Conservation (phyloP, 345 rosid genomes). For the Melastoma malabathricum region DNA sequence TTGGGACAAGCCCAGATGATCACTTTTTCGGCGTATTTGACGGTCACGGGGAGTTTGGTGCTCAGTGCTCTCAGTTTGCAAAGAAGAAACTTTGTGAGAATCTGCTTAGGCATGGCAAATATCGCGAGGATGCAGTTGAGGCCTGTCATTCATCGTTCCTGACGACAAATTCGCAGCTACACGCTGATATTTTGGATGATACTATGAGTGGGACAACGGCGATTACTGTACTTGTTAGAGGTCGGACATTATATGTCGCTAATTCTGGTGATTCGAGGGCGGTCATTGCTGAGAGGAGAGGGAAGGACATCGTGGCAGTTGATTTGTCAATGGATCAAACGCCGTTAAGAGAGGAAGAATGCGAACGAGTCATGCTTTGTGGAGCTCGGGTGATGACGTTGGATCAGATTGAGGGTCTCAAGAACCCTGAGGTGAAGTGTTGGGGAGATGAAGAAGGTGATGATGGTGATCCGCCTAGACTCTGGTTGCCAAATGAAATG, state of each 20-base stretch:
- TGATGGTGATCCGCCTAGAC: constrained; percentile 97
- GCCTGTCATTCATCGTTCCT: constrained; percentile 62
- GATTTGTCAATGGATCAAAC: constrained; percentile 94
- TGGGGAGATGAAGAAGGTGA: constrained; percentile 96
- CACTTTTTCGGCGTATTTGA: constrained; percentile 95
- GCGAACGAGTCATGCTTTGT: constrained; percentile 73
- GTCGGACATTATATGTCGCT: constrained; percentile 60
- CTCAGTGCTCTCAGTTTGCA: constrained; percentile 85
- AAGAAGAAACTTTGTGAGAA: constrained; percentile 73
- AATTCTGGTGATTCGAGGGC: constrained; percentile 95
- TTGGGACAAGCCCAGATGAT: constrained; percentile 53
- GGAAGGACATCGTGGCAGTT: constrained; percentile 62
- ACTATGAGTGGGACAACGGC: constrained; percentile 97
- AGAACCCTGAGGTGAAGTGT: constrained; percentile 84
- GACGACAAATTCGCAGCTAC: constrained; percentile 60
- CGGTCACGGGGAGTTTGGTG: constrained; percentile 93
- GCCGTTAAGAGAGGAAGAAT: constrained; percentile 73
- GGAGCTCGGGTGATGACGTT: constrained; percentile 92
- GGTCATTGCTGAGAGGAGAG: constrained; percentile 69
- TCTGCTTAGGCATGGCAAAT: constrained; percentile 50
- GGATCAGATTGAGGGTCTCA: constrained; percentile 96
- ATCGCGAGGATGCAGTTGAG: constrained; percentile 55
- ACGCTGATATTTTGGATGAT: constrained; percentile 66
- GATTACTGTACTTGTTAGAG: constrained; percentile 77
- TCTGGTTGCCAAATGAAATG: constrained; percentile 94